These are phyloP conservation scores for Torulaspora globosa DNA, from an alignment of 1,139 yeast species.

Conservation along the genomic window DNA sequence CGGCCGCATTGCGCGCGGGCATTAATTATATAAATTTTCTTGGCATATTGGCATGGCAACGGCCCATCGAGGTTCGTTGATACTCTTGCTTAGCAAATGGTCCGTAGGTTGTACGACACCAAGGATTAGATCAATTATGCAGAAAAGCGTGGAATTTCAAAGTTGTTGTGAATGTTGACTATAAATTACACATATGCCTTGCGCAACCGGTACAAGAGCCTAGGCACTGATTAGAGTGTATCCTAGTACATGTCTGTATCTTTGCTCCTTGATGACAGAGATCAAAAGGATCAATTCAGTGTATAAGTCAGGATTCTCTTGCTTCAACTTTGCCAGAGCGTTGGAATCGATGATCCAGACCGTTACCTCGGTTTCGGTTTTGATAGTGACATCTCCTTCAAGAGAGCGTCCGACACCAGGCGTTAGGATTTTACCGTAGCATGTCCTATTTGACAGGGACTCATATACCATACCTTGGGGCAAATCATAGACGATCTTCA, in stretches of 20 bases:
- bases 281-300: slow-evolving; percentile 66
- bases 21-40: neutral
- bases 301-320: slow-evolving; percentile 48
- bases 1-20: neutral
- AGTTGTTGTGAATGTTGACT: neutral
- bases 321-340: slow-evolving; percentile 43
- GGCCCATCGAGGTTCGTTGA: neutral
- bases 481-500: slow-evolving; percentile 55
- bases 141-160: neutral
- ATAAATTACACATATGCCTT: neutral
- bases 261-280: slow-evolving; percentile 61
- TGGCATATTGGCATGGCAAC: slow-evolving; percentile 1
- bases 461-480: slow-evolving; percentile 62
- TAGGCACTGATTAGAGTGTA: slow-evolving; percentile 56
- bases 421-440: slow-evolving; percentile 57
- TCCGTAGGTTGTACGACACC: too few species aligned
- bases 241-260: slow-evolving; percentile 70
- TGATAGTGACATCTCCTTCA: slow-evolving; percentile 29
- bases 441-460: slow-evolving; percentile 81
- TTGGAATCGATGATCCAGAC: slow-evolving; percentile 66
- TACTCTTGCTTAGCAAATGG: too few species aligned
- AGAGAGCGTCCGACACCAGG: slow-evolving; percentile 20
- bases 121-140: neutral
- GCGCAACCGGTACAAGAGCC: neutral
- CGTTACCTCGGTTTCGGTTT: slow-evolving; percentile 52